These are phyloP conservation scores for Neocucurbitaria cava DNA, from an alignment of 2,329 filamentous ascomycete genomes.

Conservation along the genomic window DNA sequence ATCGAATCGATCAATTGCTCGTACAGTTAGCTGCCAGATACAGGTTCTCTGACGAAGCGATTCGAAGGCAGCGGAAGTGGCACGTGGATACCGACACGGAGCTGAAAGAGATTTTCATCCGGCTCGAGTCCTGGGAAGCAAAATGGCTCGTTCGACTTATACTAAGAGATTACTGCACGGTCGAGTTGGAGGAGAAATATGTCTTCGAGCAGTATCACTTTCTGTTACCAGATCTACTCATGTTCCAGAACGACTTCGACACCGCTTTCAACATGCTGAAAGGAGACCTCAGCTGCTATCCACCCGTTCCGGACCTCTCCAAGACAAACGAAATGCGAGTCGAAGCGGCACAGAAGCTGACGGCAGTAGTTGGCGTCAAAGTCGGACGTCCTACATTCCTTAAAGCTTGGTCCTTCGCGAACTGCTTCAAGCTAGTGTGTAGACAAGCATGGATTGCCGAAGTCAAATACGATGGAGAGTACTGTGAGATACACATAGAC, in stretches of 20 bases:
- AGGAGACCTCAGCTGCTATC: slow-evolving; percentile 48
- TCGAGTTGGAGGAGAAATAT: slow-evolving; percentile 65
- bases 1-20: slow-evolving; percentile 74
- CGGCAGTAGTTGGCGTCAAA: slow-evolving; percentile 53
- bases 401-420: slow-evolving; percentile 66
- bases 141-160: slow-evolving; percentile 90
- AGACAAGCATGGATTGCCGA: slow-evolving; percentile 74
- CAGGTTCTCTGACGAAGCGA: slow-evolving; percentile 71
- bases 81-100: slow-evolving; percentile 31
- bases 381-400: slow-evolving; percentile 54
- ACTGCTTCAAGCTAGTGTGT: slow-evolving; percentile 72
- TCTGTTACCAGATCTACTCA: slow-evolving; percentile 71
- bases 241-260: slow-evolving; percentile 72
- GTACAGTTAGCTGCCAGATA: slow-evolving; percentile 71
- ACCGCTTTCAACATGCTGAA: slow-evolving; percentile 65
- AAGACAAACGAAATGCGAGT: slow-evolving; percentile 43
- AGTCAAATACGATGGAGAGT: slow-evolving; percentile 86
- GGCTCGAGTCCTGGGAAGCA: slow-evolving; percentile 67
- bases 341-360: slow-evolving; percentile 48
- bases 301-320: slow-evolving; percentile 42
- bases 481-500: slow-evolving; percentile 84
- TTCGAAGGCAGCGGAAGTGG: slow-evolving; percentile 28
- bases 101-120: slow-evolving; percentile 53
- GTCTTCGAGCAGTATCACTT: slow-evolving; percentile 71
- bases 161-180: slow-evolving; percentile 75